Conservation (phyloP, 345 rosid species). For the Ricinus communis region DNA sequence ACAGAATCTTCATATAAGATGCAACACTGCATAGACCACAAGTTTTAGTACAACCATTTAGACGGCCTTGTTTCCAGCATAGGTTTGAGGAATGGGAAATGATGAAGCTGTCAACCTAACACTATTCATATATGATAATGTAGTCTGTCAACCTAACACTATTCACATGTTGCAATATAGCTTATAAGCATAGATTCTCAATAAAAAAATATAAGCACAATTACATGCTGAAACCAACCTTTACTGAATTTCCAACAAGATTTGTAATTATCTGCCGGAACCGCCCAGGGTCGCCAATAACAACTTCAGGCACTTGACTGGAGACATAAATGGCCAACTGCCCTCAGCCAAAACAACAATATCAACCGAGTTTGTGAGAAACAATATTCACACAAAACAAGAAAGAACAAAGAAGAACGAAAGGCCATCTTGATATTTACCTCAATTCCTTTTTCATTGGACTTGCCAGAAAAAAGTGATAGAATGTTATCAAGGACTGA, state of each 20-base stretch:
- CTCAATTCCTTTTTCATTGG: conserved; percentile 77
- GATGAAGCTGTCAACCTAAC: background rate
- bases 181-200: background rate
- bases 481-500: conserved; percentile 70
- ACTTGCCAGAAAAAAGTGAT: conserved; percentile 69
- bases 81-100: conserved; percentile 4
- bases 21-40: background rate
- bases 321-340: conserved; percentile 90
- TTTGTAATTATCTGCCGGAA: conserved; percentile 87
- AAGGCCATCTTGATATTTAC: conserved; percentile 31
- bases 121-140: no score
- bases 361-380: conserved; percentile 20
- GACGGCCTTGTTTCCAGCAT: background rate
- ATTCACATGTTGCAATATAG: background rate
- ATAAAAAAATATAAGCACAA: background rate
- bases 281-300: conserved; percentile 83
- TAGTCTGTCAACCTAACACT: no score
- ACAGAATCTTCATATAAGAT: background rate
- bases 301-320: conserved; percentile 68
- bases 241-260: conserved; percentile 93
- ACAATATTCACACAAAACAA: conserved; percentile 6
- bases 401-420: background rate
- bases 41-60: background rate
- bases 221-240: conserved; percentile 45
- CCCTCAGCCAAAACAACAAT: conserved; percentile 31